phyloP scores from a whole-genome alignment of 129 eudicot species.

The Daucus carota region DNA sequence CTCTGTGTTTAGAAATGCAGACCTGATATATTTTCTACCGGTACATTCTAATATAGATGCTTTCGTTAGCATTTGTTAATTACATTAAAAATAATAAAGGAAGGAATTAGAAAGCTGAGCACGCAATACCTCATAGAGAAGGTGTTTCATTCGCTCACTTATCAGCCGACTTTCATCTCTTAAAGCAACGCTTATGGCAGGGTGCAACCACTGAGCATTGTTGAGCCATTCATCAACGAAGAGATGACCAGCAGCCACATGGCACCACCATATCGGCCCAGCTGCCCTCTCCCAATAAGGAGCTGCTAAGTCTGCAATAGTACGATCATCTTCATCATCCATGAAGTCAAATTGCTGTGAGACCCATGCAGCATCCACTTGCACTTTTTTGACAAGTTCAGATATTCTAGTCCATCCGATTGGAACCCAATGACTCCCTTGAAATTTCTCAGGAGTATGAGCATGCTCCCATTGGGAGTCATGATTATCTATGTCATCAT shows the following conservation, averaged over 20 bases:
- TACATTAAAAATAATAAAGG: neutral
- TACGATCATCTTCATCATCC: constrained; percentile 78
- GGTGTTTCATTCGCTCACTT: constrained; percentile 93
- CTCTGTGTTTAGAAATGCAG: neutral
- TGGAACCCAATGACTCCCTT: constrained; percentile 74
- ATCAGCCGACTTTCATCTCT: constrained; percentile 89
- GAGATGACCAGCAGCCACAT: constrained; percentile 63
- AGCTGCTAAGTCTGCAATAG: constrained; percentile 82
- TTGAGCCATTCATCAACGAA: constrained; percentile 57
- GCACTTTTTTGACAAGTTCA: constrained; percentile 65
- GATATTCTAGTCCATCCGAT: constrained; percentile 90
- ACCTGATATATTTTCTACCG: neutral
- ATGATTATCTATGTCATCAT: constrained; percentile 19
- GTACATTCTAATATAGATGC: neutral
- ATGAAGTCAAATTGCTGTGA: constrained; percentile 44
- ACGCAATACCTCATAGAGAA: constrained; percentile 76
- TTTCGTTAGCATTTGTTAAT: neutral
- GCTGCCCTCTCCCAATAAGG: constrained; percentile 92
- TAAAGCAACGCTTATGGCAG: constrained; percentile 91
- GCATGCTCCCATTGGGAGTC: constrained; percentile 17
- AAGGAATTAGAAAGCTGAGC: constrained; percentile 14
- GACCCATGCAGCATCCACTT: constrained; percentile 61
- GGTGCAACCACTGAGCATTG: constrained; percentile 88
- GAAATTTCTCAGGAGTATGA: constrained; percentile 24
- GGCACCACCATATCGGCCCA: constrained; percentile 99